Conservation (phyloP, 164 flowering plant genomes). For the grape (Vitis vinifera) region DNA sequence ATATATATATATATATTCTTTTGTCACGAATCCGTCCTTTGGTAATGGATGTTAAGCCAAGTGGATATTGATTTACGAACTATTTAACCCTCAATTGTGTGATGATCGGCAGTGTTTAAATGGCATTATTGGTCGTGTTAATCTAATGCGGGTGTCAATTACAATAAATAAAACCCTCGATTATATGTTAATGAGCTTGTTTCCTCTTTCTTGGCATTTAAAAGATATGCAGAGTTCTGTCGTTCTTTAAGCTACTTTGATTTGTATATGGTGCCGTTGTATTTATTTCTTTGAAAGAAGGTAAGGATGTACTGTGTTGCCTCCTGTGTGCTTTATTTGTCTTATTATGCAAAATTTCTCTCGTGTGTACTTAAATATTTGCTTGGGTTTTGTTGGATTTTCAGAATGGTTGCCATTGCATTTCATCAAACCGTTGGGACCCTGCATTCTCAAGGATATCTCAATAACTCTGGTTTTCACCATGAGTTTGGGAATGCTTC, state of each 20-base stretch:
- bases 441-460: conserved; percentile 35
- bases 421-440: conserved; percentile 50
- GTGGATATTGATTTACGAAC: neutral
- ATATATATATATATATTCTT: no score
- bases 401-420: conserved; percentile 68
- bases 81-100: no score
- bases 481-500: conserved; percentile 31
- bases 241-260: neutral
- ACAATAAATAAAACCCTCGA: no score
- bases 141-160: no score
- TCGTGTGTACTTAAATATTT: conserved; percentile 1
- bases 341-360: neutral
- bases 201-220: neutral
- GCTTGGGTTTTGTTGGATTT: conserved; percentile 12
- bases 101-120: no score
- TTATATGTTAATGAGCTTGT: no score
- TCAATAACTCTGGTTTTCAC: conserved; percentile 18
- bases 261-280: neutral
- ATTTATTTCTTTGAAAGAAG: neutral
- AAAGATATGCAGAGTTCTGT: neutral
- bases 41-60: no score
- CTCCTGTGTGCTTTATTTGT: neutral
- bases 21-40: no score
- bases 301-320: neutral
- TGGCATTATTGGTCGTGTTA: no score